Evolutionary conservation across 2,329 filamentous ascomycete species (phyloP).

Genomic region (Bimuria novae-zelandiae): DNA sequence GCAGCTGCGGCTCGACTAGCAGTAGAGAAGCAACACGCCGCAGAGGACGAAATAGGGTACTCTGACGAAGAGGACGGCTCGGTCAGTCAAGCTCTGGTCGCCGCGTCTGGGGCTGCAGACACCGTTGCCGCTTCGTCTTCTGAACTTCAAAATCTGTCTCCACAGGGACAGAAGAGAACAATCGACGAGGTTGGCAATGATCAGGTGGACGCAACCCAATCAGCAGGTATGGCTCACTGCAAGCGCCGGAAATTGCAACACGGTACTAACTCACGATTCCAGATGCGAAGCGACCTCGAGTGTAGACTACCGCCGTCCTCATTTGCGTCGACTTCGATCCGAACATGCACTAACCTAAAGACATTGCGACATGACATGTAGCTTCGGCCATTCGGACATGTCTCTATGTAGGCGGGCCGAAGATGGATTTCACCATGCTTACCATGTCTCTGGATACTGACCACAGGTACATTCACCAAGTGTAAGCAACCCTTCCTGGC

Average conservation of each 20-base stretch:
- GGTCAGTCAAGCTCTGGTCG: slow-evolving; percentile 28
- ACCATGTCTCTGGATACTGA: not conserved
- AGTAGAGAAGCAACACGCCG: not conserved
- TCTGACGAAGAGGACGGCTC: slow-evolving; percentile 32
- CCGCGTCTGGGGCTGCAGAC: slow-evolving; percentile 34
- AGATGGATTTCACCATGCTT: not conserved
- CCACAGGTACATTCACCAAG: not conserved
- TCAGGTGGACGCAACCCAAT: slow-evolving; percentile 29
- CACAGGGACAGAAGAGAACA: slow-evolving; percentile 40
- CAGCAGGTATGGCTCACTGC: slow-evolving; percentile 28
- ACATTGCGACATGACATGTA: slow-evolving; percentile 4
- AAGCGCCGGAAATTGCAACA: slow-evolving; percentile 2
- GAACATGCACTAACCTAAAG: slow-evolving; percentile 27
- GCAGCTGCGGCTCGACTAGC: slow-evolving; percentile 5
- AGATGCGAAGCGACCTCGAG: slow-evolving; percentile 40
- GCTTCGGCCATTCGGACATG: not conserved
- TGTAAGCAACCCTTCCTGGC: not conserved
- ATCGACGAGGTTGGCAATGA: slow-evolving; percentile 40
- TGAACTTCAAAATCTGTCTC: slow-evolving; percentile 26
- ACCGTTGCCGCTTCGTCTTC: slow-evolving; percentile 31
- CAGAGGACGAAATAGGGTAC: slow-evolving; percentile 17
- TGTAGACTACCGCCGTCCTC: slow-evolving; percentile 33
- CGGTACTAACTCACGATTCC: slow-evolving; percentile 14
- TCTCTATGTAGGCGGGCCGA: not conserved
- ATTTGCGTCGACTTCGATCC: slow-evolving; percentile 8